Percentiles rank a stretch among this genome's conserved stretches.
phyloP scores from a whole-genome alignment of 2,329 filamentous ascomycete genomes.

The Arachnomyces sp. region DNA sequence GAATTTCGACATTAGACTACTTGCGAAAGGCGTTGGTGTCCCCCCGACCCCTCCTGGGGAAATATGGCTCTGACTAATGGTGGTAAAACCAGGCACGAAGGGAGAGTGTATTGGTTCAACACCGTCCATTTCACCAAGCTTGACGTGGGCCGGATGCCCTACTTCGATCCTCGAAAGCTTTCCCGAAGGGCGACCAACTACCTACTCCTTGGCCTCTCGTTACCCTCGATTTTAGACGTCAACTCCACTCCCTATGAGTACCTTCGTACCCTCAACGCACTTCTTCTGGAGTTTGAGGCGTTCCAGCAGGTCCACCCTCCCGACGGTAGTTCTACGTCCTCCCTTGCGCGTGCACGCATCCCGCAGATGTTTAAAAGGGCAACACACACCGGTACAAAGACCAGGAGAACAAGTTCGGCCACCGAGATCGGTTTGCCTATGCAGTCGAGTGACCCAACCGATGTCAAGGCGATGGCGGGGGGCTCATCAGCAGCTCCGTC shows the following conservation, averaged over 20 bases:
- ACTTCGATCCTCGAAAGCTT: slow-evolving; percentile 75
- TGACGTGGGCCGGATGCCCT: slow-evolving; percentile 73
- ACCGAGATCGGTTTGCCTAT: slow-evolving; percentile 52
- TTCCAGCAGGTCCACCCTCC: slow-evolving; percentile 83
- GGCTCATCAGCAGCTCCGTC: slow-evolving; percentile 30
- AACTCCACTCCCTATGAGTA: slow-evolving; percentile 74
- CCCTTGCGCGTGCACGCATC: slow-evolving; percentile 64
- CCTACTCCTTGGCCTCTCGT: slow-evolving; percentile 80
- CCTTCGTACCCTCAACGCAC: slow-evolving; percentile 72
- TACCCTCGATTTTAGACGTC: slow-evolving; percentile 82
- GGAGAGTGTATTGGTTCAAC: slow-evolving; percentile 96
- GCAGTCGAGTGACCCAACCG: slow-evolving; percentile 39
- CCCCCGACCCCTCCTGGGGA: neutral
- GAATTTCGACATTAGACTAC: slow-evolving; percentile 91
- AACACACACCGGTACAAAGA: slow-evolving; percentile 49
- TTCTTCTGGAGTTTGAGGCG: slow-evolving; percentile 84
- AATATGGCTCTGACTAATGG: slow-evolving; percentile 10
- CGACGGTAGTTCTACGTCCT: slow-evolving; percentile 59
- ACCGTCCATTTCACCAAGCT: slow-evolving; percentile 82
- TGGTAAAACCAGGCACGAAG: slow-evolving; percentile 62
- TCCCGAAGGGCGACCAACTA: slow-evolving; percentile 88
- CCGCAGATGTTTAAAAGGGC: slow-evolving; percentile 74
- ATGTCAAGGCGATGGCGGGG: slow-evolving; percentile 38
- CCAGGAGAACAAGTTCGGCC: slow-evolving; percentile 49
- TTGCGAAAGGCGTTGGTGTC: slow-evolving; percentile 73